A percentile compares a stretch with the other conserved stretches of the same genome.
phyloP scores from a whole-genome alignment of 1,284 basidiomycete genomes.

The Somion occarium region DNA sequence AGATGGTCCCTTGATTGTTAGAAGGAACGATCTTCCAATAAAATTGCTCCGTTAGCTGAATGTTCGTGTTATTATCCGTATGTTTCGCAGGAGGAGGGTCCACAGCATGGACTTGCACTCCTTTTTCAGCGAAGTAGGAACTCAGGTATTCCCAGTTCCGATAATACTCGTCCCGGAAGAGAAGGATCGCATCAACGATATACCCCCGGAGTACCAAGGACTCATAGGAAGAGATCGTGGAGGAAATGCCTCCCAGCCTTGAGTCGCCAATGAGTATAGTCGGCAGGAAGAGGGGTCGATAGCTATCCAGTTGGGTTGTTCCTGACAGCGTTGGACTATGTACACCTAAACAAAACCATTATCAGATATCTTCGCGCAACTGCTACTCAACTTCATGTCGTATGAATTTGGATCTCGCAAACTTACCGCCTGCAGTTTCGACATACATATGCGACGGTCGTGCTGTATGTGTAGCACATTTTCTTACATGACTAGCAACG shows the following conservation, averaged over 20 bases:
- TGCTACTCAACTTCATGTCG: too few species aligned
- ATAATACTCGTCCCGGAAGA: slow-evolving; percentile 87
- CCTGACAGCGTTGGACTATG: slow-evolving; percentile 90
- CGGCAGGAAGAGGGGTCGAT: slow-evolving; percentile 83
- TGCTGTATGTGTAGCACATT: slow-evolving; percentile 36
- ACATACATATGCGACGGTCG: slow-evolving; percentile 70
- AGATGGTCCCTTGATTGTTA: slow-evolving; percentile 36
- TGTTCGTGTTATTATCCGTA: slow-evolving; percentile 47
- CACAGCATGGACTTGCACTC: slow-evolving; percentile 55
- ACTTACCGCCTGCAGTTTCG: slow-evolving; percentile 91
- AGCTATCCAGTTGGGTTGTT: slow-evolving; percentile 81
- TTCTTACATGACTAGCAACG: slow-evolving; percentile 58
- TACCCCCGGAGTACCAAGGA: slow-evolving; percentile 88
- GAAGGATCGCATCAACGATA: slow-evolving; percentile 81
- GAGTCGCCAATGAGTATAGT: slow-evolving; percentile 86
- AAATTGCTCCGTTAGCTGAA: slow-evolving; percentile 58
- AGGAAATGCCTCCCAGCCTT: slow-evolving; percentile 91
- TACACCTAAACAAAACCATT: slow-evolving; percentile 57
- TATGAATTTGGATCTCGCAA: slow-evolving; percentile 3
- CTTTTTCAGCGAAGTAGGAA: slow-evolving; percentile 74
- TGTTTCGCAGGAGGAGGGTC: slow-evolving; percentile 56
- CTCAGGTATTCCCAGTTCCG: slow-evolving; percentile 82
- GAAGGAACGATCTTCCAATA: slow-evolving; percentile 50
- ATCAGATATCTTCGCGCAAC: neutral
- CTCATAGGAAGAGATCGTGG: slow-evolving; percentile 92